Evolutionary conservation across 2,329 filamentous ascomycete genomes (phyloP), one percentile per base, ranked within the genome.

Genomic region (Arthrobotrys sphaeroides): DNA sequence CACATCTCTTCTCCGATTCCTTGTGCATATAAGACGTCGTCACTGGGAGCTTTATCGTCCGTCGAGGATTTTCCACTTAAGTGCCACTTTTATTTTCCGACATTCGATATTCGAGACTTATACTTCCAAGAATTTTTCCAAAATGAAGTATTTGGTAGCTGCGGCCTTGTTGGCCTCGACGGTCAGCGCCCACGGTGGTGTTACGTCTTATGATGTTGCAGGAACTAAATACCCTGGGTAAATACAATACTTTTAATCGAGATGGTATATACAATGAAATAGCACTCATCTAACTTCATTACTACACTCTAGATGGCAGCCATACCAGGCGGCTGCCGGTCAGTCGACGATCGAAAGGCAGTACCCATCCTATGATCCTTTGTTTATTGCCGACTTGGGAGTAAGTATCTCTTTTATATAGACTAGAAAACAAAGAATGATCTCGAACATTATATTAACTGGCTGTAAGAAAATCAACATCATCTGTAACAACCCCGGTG

Each of bases 101-200:
- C 33, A n/a, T 6, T 22, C 31, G 7, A 38, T 28, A 12, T 28
- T 10, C 5, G 2, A 22, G 7, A 26, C 20, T 47, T 49, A 28
- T 42, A 43, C 33, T 61, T 36, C 5, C 16, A 13, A 65, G 13
- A 16, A 33, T 3, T 43, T 59, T 9, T 49, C 40, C 61, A 43
- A 47, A 47, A 74, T 74, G 70, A 74, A 68, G 62, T 74, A 74
- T 12, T 16, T 74, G 5, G 70, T 36, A 62, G 62, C 36, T 45
- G 70, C 43, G 45, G 70, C 70, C 62, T 42, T 74, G 28, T 42
- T 74, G 70, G 70, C 70, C 45, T 68, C 70, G 45, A 68, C 70
- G 16, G 70, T 74, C 28, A 74, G 62, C 62, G 70, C 70, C 20
- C 70, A 74, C 24, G 70, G 70, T 47, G 70, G 70, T 57, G 70